A percentile compares a stretch with the other conserved stretches of the same genome.
These are phyloP conservation scores for Boletus holoroseus DNA, from an alignment of 1,284 basidiomycete genomes.

Conservation along the genomic window DNA sequence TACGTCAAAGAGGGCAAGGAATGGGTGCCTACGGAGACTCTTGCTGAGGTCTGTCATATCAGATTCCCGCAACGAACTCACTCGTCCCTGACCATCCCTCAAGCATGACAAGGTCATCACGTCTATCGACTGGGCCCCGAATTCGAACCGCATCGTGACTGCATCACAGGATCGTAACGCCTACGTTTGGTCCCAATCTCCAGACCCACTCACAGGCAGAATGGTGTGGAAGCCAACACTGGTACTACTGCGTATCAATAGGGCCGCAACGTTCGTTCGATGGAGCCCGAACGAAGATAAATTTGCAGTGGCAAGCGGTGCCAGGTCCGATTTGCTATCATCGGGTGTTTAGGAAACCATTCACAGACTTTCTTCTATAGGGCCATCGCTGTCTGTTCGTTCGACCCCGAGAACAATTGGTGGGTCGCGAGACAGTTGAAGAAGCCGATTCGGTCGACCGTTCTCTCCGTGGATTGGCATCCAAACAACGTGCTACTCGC, in stretches of 20 bases:
- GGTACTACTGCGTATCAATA: constrained; percentile 92
- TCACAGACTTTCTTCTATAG: constrained; percentile 38
- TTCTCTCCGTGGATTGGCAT: constrained; percentile 94
- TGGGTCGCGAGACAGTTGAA: constrained; percentile 98
- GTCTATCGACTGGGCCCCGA: constrained; percentile 97
- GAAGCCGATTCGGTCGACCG: constrained; percentile 93
- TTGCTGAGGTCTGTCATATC: constrained; percentile 68
- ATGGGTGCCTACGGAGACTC: constrained; percentile 76
- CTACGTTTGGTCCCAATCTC: constrained; percentile 91
- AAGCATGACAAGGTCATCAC: constrained; percentile 99
- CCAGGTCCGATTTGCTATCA: constrained; percentile 49
- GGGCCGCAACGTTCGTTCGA: constrained; percentile 91
- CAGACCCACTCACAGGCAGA: constrained; percentile 64
- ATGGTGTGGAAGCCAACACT: constrained; percentile 92
- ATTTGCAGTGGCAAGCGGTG: constrained; percentile 97
- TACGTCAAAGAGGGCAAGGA: constrained; percentile 61
- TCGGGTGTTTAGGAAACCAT: background rate
- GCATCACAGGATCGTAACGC: constrained; percentile 98
- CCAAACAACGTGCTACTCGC: constrained; percentile 96
- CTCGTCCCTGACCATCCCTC: background rate
- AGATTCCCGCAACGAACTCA: background rate
- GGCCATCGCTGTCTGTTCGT: constrained; percentile 90
- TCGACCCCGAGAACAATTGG: constrained; percentile 97
- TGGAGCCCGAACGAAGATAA: constrained; percentile 99
- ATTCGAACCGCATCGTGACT: constrained; percentile 95